Conservation (phyloP, 1,284 basidiomycete species). For the Rhodotorula sp. region DNA sequence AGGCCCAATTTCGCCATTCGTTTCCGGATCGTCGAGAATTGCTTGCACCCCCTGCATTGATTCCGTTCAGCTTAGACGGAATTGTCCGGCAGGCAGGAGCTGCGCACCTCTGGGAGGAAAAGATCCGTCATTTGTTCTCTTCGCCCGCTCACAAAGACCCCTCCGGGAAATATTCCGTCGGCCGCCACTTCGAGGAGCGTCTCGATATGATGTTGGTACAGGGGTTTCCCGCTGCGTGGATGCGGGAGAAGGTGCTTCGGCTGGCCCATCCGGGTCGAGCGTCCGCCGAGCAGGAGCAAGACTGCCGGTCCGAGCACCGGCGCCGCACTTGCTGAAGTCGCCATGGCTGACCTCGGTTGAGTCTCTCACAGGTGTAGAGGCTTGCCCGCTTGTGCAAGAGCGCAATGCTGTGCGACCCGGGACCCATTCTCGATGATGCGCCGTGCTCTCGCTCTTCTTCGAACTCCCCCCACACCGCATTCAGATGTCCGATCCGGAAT, state of each 20-base stretch:
- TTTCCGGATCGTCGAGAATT: constrained; percentile 1
- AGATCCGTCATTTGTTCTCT: background rate
- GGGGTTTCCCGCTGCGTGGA: background rate
- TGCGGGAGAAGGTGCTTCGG: constrained; percentile 16
- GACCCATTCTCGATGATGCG: background rate
- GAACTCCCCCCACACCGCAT: background rate
- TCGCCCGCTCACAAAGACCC: constrained; percentile 7
- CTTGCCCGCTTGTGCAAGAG: too few relatives aligned
- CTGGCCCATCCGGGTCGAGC: constrained; percentile 10
- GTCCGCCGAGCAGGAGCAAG: constrained; percentile 11
- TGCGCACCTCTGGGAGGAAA: constrained; percentile 7
- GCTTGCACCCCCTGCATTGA: background rate
- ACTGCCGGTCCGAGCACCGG: background rate
- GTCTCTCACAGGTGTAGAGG: background rate
- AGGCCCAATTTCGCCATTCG: constrained; percentile 15
- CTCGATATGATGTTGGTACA: constrained; percentile 5
- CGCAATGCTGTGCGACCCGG: too few relatives aligned
- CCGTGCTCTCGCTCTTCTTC: background rate
- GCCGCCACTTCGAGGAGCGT: background rate
- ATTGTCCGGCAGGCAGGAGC: background rate
- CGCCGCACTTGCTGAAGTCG: background rate
- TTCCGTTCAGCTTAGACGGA: background rate
- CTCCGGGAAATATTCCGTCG: background rate
- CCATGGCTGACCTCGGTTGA: background rate
- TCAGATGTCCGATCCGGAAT: background rate